Evolutionary conservation across 768 basidiomycete species (phyloP), one percentile per base, ranked within the genome.

Genomic region (Pleurotus platypus): DNA sequence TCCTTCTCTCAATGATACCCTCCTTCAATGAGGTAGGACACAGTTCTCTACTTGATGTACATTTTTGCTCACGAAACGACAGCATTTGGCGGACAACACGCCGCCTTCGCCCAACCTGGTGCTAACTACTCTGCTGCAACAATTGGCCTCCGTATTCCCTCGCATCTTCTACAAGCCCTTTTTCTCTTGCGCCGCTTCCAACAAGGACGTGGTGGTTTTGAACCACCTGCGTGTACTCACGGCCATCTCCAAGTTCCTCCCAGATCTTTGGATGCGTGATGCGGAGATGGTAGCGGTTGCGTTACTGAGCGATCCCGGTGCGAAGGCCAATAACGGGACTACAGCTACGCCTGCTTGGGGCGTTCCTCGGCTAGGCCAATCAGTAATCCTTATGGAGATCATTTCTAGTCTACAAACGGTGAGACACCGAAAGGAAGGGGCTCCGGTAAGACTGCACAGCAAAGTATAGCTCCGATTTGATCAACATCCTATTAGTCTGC

Each of bases 221-320:
- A 82, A 80, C 54, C 81, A 89, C 58, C 76, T 90, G 0, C 78
- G 81, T 46, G 74, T 78, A 3, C 65, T 91, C 46, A 70, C 74
- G 12, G 74, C 79, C 1, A 61, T 87, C 55, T 73, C 81, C 4
- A 77, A 74, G 27, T 80, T 82, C 63, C 70, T 89, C 13, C 75
- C 80, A 2, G 82, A 84, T 58, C 82, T 85, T 62, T 90, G 87
- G 88, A 75, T 76, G 5, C 76, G 79, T 20, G 84, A 90, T 66
- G 74, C 83, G 5, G 89, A 90, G 62, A 91, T 92, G 89, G 72
- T 90, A 62, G 75, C 84, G 3, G 78, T 90, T 2, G 89, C 85
- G 8, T 64, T 90, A 42, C 79, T 87, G 77, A 69, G 66, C 9
- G 54, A 60, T 64, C 53, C 69, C 62, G 55, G 59, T 54, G 47